Percentiles rank a stretch among this genome's conserved stretches.
These are phyloP conservation scores for Vachellia pachyceras DNA, from an alignment of 306 rosid species.

Conservation along the genomic window DNA sequence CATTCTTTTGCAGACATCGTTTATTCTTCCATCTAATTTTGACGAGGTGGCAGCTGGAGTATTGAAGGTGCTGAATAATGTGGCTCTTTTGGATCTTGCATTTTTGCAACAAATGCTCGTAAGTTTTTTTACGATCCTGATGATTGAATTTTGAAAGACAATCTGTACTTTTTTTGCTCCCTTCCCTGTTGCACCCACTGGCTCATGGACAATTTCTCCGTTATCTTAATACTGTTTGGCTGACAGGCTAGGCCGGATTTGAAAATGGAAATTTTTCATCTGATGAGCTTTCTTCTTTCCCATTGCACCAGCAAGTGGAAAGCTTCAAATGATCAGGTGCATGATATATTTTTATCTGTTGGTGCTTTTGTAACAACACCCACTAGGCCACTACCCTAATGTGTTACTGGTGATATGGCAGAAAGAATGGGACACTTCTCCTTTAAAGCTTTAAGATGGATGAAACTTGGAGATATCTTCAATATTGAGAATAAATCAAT, in stretches of 20 bases:
- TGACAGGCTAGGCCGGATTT: conserved; percentile 92
- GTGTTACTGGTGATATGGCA: not conserved
- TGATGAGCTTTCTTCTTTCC: conserved; percentile 93
- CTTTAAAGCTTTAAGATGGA: conserved; percentile 13
- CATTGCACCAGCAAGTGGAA: conserved; percentile 95
- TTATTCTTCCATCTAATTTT: conserved; percentile 93
- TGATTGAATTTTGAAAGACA: conserved; percentile 20
- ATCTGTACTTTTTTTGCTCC: not conserved
- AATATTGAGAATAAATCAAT: not conserved
- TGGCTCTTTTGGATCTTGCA: conserved; percentile 88
- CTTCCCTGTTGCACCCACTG: not conserved
- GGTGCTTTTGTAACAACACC: conserved; percentile 10
- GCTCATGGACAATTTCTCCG: conserved; percentile 30
- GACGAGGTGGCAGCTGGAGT: conserved; percentile 98
- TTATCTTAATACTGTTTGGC: conserved; percentile 36
- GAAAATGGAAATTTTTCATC: conserved; percentile 95
- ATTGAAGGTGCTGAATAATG: conserved; percentile 92
- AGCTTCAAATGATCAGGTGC: conserved; percentile 83
- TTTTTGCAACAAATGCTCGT: conserved; percentile 94
- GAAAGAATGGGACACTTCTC: not conserved
- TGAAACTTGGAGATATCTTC: conserved; percentile 21
- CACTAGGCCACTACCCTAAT: conserved; percentile 5
- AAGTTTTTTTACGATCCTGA: conserved; percentile 40
- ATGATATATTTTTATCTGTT: not conserved
- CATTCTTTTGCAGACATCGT: conserved; percentile 65